A percentile compares a stretch with the other conserved stretches of the same genome.
Conservation (phyloP, 2,329 filamentous ascomycete species). For the Pyricularia pennisetigena region DNA sequence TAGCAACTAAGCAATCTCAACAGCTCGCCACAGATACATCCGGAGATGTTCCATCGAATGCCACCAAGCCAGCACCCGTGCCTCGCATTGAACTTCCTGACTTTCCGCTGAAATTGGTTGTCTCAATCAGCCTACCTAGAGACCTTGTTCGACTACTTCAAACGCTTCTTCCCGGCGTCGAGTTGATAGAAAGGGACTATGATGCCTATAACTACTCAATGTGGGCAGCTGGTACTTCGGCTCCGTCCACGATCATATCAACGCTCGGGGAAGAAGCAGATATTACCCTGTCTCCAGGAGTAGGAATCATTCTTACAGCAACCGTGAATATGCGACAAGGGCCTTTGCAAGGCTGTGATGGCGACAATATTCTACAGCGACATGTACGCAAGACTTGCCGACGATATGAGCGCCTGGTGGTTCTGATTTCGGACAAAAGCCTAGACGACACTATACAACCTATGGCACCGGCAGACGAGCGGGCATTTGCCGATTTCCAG, state of each 20-base stretch:
- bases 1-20: background rate
- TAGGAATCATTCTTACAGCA: constrained; percentile 61
- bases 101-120: constrained; percentile 12
- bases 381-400: constrained; percentile 40
- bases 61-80: constrained; percentile 9
- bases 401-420: constrained; percentile 57
- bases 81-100: constrained; percentile 10
- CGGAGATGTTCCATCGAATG: background rate
- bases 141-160: constrained; percentile 11
- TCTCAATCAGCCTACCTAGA: constrained; percentile 14
- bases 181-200: constrained; percentile 19
- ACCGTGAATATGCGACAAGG: constrained; percentile 65
- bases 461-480: constrained; percentile 28
- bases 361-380: constrained; percentile 38
- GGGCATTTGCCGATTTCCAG: constrained; percentile 38
- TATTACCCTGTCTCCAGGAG: constrained; percentile 57
- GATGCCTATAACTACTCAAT: constrained; percentile 11
- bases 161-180: constrained; percentile 14
- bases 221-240: constrained; percentile 13
- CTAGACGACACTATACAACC: constrained; percentile 26
- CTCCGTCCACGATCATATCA: constrained; percentile 7
- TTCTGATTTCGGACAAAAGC: constrained; percentile 54
- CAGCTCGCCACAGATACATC: background rate
- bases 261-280: constrained; percentile 42
- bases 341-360: constrained; percentile 43